Percentiles rank a stretch among this genome's conserved stretches.
Evolutionary conservation across 2,329 filamentous ascomycete species (phyloP).

Genomic region (Pyrenochaeta sp.): DNA sequence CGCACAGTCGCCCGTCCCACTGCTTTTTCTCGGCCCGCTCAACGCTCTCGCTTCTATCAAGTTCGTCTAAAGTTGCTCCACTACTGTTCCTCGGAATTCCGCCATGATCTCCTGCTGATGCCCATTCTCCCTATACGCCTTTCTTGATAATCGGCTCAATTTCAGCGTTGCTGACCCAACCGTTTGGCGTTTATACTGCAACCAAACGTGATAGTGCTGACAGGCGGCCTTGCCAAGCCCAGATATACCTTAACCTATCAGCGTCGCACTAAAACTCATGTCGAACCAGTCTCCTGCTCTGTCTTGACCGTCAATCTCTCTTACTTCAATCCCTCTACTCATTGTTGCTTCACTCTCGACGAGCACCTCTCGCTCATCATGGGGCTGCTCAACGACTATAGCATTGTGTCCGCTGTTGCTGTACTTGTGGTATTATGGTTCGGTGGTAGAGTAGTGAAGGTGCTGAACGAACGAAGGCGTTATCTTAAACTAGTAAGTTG

Average conservation of each 20-base stretch:
- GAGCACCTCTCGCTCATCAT: constrained; percentile 8
- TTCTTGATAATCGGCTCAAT: too few species aligned
- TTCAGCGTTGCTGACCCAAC: too few species aligned
- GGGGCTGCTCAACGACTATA: constrained; percentile 17
- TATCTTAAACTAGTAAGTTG: constrained; percentile 17
- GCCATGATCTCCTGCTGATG: too few species aligned
- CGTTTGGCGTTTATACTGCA: too few species aligned
- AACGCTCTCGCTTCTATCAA: neutral
- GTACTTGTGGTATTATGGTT: constrained; percentile 16
- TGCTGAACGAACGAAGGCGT: constrained; percentile 10
- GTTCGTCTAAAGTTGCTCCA: neutral
- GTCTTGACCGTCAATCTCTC: neutral
- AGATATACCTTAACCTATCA: neutral
- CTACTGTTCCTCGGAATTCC: too few species aligned
- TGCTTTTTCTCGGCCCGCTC: constrained; percentile 1
- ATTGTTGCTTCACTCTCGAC: neutral
- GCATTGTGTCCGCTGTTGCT: constrained; percentile 9
- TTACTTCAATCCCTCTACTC: too few species aligned
- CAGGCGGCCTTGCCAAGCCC: neutral
- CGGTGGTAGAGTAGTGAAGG: constrained; percentile 1
- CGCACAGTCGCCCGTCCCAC: neutral
- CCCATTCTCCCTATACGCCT: too few species aligned
- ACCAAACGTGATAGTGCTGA: neutral
- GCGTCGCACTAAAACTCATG: neutral
- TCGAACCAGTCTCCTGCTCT: too few species aligned